Conservation (phyloP, 2,329 filamentous ascomycete genomes). For the Clonostachys rhizophaga region DNA sequence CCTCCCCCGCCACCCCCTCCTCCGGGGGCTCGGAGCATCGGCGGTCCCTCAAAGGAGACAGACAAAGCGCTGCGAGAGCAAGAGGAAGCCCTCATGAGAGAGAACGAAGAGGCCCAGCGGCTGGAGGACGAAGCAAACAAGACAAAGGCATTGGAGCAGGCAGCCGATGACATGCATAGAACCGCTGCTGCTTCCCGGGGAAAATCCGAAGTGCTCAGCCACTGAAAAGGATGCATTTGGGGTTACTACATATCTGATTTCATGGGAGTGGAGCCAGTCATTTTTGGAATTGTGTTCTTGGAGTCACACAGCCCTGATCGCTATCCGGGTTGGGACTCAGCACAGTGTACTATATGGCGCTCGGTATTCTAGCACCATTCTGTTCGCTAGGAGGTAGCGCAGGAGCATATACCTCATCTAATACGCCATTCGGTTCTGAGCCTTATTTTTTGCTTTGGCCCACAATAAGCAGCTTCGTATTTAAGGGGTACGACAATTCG, state of each 20-base stretch:
- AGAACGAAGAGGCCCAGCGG: slow-evolving; percentile 50
- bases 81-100: slow-evolving; percentile 42
- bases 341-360: no score
- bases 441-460: slow-evolving; percentile 1
- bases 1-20: slow-evolving; percentile 43
- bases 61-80: slow-evolving; percentile 42
- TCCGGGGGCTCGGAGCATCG: slow-evolving; percentile 19
- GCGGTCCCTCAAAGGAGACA: slow-evolving; percentile 21
- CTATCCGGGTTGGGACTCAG: no score
- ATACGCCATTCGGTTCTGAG: no score
- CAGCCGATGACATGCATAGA: slow-evolving; percentile 11
- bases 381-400: no score
- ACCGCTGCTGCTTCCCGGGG: slow-evolving; percentile 10
- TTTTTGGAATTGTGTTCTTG: no score
- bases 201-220: slow-evolving; percentile 8
- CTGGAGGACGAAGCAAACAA: slow-evolving; percentile 40
- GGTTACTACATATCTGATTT: no score
- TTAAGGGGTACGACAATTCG: no score
- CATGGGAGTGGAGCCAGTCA: no score
- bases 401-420: no score
- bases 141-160: slow-evolving; percentile 16
- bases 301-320: no score
- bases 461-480: not conserved
- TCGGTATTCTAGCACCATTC: no score
- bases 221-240: slow-evolving; percentile 1